These are phyloP conservation scores for Alternaria sp. DNA, from an alignment of 2,329 filamentous ascomycete genomes.

Conservation along the genomic window DNA sequence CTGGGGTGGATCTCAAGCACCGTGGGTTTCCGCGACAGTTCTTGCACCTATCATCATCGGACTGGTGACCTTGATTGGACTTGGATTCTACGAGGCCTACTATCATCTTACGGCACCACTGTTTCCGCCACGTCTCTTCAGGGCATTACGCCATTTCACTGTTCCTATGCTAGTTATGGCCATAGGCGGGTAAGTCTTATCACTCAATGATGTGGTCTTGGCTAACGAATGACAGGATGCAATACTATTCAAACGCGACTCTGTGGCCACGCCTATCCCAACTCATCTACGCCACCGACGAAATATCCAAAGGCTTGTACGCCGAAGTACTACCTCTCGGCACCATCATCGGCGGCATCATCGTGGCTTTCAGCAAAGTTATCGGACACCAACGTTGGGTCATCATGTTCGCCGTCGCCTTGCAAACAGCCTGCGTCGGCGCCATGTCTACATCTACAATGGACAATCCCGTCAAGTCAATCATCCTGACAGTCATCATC, in stretches of 20 bases:
- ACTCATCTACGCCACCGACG: slow-evolving; percentile 36
- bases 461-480: slow-evolving; percentile 31
- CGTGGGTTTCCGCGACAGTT: slow-evolving; percentile 32
- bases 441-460: slow-evolving; percentile 35
- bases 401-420: slow-evolving; percentile 31
- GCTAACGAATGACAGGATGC: slow-evolving; percentile 13
- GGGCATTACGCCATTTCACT: slow-evolving; percentile 35
- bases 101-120: slow-evolving; percentile 31
- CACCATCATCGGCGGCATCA: slow-evolving; percentile 36
- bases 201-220: too few relatives aligned
- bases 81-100: slow-evolving; percentile 40
- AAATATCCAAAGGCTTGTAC: slow-evolving; percentile 38
- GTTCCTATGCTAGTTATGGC: slow-evolving; percentile 42
- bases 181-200: slow-evolving; percentile 35
- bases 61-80: slow-evolving; percentile 27
- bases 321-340: slow-evolving; percentile 35
- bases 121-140: slow-evolving; percentile 39
- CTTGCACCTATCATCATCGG: slow-evolving; percentile 36
- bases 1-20: slow-evolving; percentile 35
- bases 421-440: slow-evolving; percentile 38
- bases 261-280: slow-evolving; percentile 36
- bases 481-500: slow-evolving; percentile 38
- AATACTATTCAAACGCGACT: slow-evolving; percentile 41
- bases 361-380: slow-evolving; percentile 35
- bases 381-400: slow-evolving; percentile 41